These are phyloP conservation scores for Pleurotus citrinopileatus DNA, from an alignment of 768 basidiomycete genomes.

Conservation along the genomic window DNA sequence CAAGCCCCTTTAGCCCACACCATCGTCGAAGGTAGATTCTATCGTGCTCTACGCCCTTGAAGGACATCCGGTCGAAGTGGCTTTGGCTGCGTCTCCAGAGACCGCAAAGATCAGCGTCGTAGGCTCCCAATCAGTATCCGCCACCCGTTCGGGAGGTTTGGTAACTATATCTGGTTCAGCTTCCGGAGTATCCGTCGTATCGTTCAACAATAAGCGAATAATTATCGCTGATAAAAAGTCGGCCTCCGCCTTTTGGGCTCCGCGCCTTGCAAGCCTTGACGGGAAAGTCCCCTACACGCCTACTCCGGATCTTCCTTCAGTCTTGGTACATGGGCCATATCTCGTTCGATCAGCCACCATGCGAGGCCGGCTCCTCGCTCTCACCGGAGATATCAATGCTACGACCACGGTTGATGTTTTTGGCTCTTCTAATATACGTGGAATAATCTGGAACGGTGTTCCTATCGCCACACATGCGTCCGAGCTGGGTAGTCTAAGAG, in stretches of 20 bases:
- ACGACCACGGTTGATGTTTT: slow-evolving; percentile 53
- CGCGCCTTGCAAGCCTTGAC: slow-evolving; percentile 34
- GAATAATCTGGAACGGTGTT: slow-evolving; percentile 61
- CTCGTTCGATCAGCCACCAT: slow-evolving; percentile 28
- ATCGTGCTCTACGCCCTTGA: slow-evolving; percentile 35
- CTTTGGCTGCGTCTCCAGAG: slow-evolving; percentile 13
- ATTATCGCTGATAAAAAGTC: slow-evolving; percentile 58
- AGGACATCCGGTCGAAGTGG: slow-evolving; percentile 33
- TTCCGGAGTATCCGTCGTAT: slow-evolving; percentile 32
- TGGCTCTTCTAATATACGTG: slow-evolving; percentile 38
- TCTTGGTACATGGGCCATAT: slow-evolving; percentile 32
- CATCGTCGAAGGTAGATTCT: slow-evolving; percentile 22
- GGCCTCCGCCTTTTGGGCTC: slow-evolving; percentile 61
- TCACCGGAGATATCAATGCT: slow-evolving; percentile 54
- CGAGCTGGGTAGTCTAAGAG: slow-evolving; percentile 28
- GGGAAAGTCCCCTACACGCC: slow-evolving; percentile 25
- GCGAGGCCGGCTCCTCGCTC: slow-evolving; percentile 19
- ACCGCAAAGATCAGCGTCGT: slow-evolving; percentile 11
- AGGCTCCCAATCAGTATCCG: slow-evolving; percentile 22
- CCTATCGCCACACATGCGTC: slow-evolving; percentile 27
- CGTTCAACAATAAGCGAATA: slow-evolving; percentile 44
- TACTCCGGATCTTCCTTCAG: slow-evolving; percentile 24
- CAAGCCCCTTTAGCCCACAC: neutral
- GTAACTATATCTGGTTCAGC: slow-evolving; percentile 44
- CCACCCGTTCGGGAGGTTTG: slow-evolving; percentile 19